phyloP scores from a whole-genome alignment of 2,329 filamentous ascomycete species.

The Lachnellula hyalina region DNA sequence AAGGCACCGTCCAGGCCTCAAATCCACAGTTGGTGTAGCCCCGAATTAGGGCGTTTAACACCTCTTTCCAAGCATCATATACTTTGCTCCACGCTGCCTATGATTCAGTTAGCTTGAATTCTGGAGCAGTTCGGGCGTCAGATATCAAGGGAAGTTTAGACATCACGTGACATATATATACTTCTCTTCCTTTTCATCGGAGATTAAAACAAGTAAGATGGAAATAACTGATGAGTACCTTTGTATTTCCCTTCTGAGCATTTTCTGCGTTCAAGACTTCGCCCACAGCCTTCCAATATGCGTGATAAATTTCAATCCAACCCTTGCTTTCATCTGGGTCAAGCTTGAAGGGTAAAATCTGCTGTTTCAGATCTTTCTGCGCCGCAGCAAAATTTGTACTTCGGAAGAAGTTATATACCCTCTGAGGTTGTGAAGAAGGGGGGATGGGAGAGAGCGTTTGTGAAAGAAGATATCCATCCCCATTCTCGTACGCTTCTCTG shows the following conservation, averaged over 20 bases:
- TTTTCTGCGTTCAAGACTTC: conserved; percentile 66
- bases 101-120: conserved; percentile 1
- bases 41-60: conserved; percentile 70
- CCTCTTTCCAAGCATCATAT: conserved; percentile 84
- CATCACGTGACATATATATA: background rate
- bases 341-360: conserved; percentile 46
- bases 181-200: background rate
- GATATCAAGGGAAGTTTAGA: too few relatives aligned
- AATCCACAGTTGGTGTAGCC: conserved; percentile 75
- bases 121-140: background rate
- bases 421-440: conserved; percentile 55
- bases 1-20: conserved; percentile 87
- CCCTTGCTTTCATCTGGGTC: conserved; percentile 57
- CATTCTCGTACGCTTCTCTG: conserved; percentile 56
- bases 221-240: conserved; percentile 15
- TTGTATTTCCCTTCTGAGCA: conserved; percentile 30
- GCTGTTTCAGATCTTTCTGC: conserved; percentile 64
- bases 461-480: conserved; percentile 69
- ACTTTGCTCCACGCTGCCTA: conserved; percentile 61
- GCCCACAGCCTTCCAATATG: conserved; percentile 78
- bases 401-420: conserved; percentile 65
- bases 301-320: conserved; percentile 82
- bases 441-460: conserved; percentile 68
- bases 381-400: conserved; percentile 58
- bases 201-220: too few relatives aligned